phyloP scores from a whole-genome alignment of 2,329 filamentous ascomycete genomes.

The Tetracladium maxilliforme region DNA sequence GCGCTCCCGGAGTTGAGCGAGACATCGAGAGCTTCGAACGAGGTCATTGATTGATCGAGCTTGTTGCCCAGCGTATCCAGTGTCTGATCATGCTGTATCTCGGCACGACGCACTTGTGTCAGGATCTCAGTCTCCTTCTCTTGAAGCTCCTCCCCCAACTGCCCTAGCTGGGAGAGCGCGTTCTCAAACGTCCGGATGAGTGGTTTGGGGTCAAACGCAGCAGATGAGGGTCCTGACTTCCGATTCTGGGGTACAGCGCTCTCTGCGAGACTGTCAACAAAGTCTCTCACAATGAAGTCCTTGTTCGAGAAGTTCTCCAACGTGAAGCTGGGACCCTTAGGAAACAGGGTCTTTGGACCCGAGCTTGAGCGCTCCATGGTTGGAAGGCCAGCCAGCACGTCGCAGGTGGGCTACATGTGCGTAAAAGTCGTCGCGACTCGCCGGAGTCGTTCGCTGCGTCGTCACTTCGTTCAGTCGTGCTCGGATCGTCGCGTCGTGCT shows the following conservation, averaged over 20 bases:
- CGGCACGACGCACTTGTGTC: slow-evolving; percentile 78
- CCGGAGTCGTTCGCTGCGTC: too few species aligned
- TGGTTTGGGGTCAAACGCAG: slow-evolving; percentile 84
- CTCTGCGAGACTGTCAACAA: slow-evolving; percentile 85
- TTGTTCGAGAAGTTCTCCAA: slow-evolving; percentile 78
- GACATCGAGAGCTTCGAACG: slow-evolving; percentile 80
- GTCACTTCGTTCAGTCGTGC: too few species aligned
- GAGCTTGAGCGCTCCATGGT: neutral
- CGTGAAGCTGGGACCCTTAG: slow-evolving; percentile 68
- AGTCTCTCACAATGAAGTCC: slow-evolving; percentile 97
- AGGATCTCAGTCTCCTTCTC: slow-evolving; percentile 81
- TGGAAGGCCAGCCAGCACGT: too few species aligned
- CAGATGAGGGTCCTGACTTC: slow-evolving; percentile 52
- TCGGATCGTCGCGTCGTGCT: too few species aligned
- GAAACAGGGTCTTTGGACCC: slow-evolving; percentile 59
- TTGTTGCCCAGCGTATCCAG: slow-evolving; percentile 77
- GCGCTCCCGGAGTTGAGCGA: slow-evolving; percentile 54
- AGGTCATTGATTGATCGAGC: slow-evolving; percentile 80
- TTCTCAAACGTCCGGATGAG: slow-evolving; percentile 90
- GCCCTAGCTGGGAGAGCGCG: slow-evolving; percentile 52
- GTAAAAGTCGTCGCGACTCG: too few species aligned
- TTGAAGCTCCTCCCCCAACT: slow-evolving; percentile 71
- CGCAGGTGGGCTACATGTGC: too few species aligned
- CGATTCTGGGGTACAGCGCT: slow-evolving; percentile 66
- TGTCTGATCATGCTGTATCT: slow-evolving; percentile 83